Conservation (phyloP, 768 basidiomycete species). For the Cystofilobasidium macerans region DNA sequence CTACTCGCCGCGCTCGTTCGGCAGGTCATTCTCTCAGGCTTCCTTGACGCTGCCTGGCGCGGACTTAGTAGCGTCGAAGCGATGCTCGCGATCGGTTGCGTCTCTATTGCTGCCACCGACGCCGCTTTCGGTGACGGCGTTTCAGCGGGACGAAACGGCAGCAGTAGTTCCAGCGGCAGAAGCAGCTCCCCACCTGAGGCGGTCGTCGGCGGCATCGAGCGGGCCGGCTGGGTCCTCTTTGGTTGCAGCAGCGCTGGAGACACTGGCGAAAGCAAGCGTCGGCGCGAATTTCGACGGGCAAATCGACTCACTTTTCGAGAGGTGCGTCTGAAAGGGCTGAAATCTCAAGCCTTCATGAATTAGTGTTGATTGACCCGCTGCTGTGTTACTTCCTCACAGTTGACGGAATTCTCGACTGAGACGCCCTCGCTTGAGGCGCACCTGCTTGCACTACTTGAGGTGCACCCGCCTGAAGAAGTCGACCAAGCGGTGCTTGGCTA, state of each 20-base stretch:
- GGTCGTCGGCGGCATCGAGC: too few species aligned
- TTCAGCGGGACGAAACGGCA: too few species aligned
- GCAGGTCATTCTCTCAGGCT: background rate
- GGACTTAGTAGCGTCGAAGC: background rate
- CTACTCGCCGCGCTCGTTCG: background rate
- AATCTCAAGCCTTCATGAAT: too few species aligned
- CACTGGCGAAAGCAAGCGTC: too few species aligned
- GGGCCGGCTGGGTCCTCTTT: background rate
- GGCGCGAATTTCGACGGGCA: too few species aligned
- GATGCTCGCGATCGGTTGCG: background rate
- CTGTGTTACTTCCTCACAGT: too few species aligned
- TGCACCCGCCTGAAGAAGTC: background rate
- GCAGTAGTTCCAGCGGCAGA: too few species aligned
- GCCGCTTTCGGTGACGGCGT: background rate
- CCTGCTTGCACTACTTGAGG: background rate
- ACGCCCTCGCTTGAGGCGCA: background rate
- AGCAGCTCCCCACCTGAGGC: too few species aligned
- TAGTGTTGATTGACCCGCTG: too few species aligned
- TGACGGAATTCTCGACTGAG: background rate
- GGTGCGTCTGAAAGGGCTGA: background rate
- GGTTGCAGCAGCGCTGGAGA: background rate
- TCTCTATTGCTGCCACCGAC: background rate
- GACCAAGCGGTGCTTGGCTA: background rate
- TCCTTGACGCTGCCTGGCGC: background rate
- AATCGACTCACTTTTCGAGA: too few species aligned